Base-by-base conservation (phyloP, 345 rosid species). In the Eutrema heterophyllum region DNA sequence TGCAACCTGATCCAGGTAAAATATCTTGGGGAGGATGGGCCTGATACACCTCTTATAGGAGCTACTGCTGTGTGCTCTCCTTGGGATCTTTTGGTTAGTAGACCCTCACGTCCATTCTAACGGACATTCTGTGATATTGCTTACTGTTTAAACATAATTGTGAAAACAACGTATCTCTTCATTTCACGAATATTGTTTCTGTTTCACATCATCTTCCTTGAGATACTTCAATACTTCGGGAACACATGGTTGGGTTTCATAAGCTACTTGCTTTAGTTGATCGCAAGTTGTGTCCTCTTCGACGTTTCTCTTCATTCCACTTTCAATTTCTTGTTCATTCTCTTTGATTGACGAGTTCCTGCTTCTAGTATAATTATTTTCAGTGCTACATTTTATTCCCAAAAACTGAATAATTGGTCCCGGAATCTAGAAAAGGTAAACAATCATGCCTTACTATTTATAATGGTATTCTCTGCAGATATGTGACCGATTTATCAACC, bases 61-160 rank as follows among this genome's bases (percentile, higher is more conserved):
- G 98, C 97, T 64, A 89, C 77, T 24, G 96, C 95, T 75, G 79
- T 93, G 79, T 87, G 97, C 80, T 84, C 84, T 72, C 97, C 98
- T 21, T 91, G 96, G 96, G 98, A 91, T 84, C 93, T 93, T 71
- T 72, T 93, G 97, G 98, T 93, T 76, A 87, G 97, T 72, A 35
- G 5, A 71, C 24, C 16, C 30, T 44, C 63, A 60, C n/a, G 4
- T 10, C 39, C 54, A 49, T 15, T 69, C 30, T 51, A 16, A 55
- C n/a, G 16, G 6, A 56, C 12, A 36, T 6, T 64, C 4, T 27
- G 5, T 45, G 35, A 56, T 56, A 48, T 66, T 55, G 13, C 58
- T 27, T 11, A 55, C 38, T 38, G 9, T 11, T 57, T 56, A 26
- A 49, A 10, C 10, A 18, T 9, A n/a, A 10, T 36, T 39, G 13